A percentile compares a stretch with the other conserved stretches of the same genome.
These are phyloP conservation scores for Clarireedia homoeocarpa DNA, from an alignment of 2,329 filamentous ascomycete species.

Conservation along the genomic window DNA sequence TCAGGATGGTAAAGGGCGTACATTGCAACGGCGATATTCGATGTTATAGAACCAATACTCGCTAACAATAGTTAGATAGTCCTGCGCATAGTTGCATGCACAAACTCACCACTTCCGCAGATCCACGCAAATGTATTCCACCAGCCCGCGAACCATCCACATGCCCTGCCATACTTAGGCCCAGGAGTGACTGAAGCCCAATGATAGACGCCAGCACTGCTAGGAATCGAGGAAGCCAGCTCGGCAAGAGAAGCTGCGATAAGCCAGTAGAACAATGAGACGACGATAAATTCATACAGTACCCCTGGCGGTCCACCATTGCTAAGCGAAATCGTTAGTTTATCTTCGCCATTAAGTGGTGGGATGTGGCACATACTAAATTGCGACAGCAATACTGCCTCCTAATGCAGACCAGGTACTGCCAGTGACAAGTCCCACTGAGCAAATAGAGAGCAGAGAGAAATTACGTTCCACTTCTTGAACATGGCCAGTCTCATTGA, in stretches of 20 bases:
- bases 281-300: conserved; percentile 51
- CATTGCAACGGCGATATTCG: conserved; percentile 39
- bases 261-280: conserved; percentile 43
- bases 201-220: conserved; percentile 37
- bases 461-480: conserved; percentile 45
- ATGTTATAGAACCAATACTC: conserved; percentile 30
- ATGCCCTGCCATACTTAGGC: conserved; percentile 35
- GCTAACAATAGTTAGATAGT: conserved; percentile 11
- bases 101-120: conserved; percentile 16
- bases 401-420: conserved; percentile 39
- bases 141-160: conserved; percentile 43
- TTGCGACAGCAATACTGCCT: conserved; percentile 35
- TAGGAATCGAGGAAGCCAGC: conserved; percentile 24
- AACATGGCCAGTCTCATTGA: conserved; percentile 43
- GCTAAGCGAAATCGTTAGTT: conserved; percentile 36
- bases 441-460: conserved; percentile 37
- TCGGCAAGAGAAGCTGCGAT: conserved; percentile 41
- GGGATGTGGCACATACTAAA: conserved; percentile 13
- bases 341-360: background rate
- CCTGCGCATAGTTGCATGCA: background rate
- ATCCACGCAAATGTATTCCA: conserved; percentile 43
- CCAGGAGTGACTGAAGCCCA: conserved; percentile 44
- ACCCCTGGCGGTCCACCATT: conserved; percentile 56
- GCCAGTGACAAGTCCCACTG: conserved; percentile 38
- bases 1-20: conserved; percentile 40